These are phyloP conservation scores for Myxozyma mucilagina DNA, from an alignment of 805 yeast genomes.

Conservation along the genomic window DNA sequence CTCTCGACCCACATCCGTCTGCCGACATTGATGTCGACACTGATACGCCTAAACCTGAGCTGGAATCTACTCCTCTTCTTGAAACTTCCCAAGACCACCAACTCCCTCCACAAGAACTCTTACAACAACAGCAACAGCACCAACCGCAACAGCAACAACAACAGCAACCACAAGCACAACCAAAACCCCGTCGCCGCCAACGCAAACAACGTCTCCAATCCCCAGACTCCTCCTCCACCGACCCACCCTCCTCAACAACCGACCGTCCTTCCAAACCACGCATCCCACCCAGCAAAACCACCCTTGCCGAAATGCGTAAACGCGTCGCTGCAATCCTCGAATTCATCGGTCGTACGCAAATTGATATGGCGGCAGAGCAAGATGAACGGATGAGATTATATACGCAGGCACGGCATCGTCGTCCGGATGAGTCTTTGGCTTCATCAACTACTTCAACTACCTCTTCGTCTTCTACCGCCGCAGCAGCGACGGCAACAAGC, in stretches of 20 bases:
- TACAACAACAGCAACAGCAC: background rate
- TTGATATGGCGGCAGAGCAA: conserved; percentile 76
- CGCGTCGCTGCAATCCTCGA: conserved; percentile 88
- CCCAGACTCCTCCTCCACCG: too few species aligned
- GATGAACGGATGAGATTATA: conserved; percentile 54
- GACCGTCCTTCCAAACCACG: conserved; percentile 70
- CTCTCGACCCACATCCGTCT: too few species aligned
- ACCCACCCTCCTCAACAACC: too few species aligned
- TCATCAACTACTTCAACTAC: background rate
- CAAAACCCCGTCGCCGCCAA: background rate
- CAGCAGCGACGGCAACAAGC: background rate
- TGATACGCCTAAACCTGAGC: too few species aligned
- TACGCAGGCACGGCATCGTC: conserved; percentile 34
- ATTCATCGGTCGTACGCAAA: conserved; percentile 82
- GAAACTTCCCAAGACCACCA: too few species aligned
- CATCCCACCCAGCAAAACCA: conserved; percentile 70
- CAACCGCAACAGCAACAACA: background rate
- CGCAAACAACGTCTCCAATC: background rate
- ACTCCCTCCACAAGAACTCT: background rate
- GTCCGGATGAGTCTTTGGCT: conserved; percentile 2
- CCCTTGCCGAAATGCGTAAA: conserved; percentile 80
- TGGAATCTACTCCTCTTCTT: too few species aligned
- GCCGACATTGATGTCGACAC: too few species aligned
- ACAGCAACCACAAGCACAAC: background rate
- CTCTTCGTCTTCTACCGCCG: background rate